Evolutionary conservation across 2,329 filamentous ascomycete genomes (phyloP).

Genomic region (Fusarium nygamai): DNA sequence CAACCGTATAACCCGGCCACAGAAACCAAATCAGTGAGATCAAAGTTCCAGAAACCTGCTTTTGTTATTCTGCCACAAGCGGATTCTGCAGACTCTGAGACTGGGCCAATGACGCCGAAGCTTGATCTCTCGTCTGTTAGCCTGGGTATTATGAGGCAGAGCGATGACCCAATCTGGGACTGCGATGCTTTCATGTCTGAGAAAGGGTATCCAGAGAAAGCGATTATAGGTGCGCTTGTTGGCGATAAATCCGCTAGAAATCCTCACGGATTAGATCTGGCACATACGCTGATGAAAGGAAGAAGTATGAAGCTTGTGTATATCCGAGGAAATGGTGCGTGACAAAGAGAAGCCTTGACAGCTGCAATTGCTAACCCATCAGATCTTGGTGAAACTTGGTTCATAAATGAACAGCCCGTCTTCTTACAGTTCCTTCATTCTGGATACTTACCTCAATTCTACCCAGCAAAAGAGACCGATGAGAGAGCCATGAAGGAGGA

Average conservation of each 20-base stretch:
- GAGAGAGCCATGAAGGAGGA: constrained; percentile 2
- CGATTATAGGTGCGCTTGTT: constrained; percentile 19
- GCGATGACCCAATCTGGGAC: constrained; percentile 5
- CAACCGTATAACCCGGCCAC: not conserved
- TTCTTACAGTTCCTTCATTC: constrained; percentile 29
- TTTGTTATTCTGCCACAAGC: constrained; percentile 10
- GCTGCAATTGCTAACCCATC: not conserved
- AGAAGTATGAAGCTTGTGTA: constrained; percentile 7
- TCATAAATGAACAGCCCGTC: constrained; percentile 16
- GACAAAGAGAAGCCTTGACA: rapidly evolving
- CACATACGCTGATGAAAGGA: constrained; percentile 7
- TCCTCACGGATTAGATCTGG: constrained; percentile 6
- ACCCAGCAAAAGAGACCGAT: not conserved
- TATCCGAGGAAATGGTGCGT: constrained; percentile 20
- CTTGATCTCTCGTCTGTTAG: not conserved
- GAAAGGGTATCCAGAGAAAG: not conserved
- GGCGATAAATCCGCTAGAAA: constrained; percentile 21
- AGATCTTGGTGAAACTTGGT: constrained; percentile 29
- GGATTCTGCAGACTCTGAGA: constrained; percentile 11
- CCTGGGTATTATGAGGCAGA: constrained; percentile 2
- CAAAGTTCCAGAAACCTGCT: constrained; percentile 8
- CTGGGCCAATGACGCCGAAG: not conserved
- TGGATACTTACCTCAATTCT: constrained; percentile 18
- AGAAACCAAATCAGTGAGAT: not conserved
- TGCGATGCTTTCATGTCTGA: not conserved